phyloP scores from a whole-genome alignment of 2,329 filamentous ascomycete genomes.

The Aspergillus melleus region DNA sequence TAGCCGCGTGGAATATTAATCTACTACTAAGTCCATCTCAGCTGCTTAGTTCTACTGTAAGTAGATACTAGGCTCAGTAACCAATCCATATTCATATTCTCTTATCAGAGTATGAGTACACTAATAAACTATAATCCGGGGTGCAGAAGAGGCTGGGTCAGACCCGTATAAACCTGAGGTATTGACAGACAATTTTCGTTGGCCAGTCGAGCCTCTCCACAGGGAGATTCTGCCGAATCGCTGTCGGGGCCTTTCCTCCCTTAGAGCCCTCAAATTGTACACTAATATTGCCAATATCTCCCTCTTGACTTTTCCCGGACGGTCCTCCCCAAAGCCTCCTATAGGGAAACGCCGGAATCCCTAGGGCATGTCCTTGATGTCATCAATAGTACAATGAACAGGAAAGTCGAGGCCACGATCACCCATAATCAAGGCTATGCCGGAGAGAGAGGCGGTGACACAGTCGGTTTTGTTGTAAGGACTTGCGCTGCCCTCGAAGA shows the following conservation, averaged over 20 bases:
- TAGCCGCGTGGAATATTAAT: background rate
- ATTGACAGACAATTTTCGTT: conserved; percentile 1
- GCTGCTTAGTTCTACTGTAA: background rate
- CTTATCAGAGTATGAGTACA: background rate
- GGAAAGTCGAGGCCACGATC: background rate
- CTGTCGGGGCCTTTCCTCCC: background rate
- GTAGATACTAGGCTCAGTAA: conserved; percentile 1
- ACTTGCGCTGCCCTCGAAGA: background rate
- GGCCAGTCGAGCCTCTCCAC: background rate
- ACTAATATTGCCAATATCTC: background rate
- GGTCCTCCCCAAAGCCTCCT: background rate
- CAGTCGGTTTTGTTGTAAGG: conserved; percentile 3
- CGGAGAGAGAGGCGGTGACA: conserved; percentile 1
- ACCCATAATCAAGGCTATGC: conserved; percentile 1
- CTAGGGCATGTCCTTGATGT: conserved; percentile 4
- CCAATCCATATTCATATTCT: background rate
- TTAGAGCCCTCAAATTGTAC: background rate
- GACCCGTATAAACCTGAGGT: background rate
- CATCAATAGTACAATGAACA: background rate
- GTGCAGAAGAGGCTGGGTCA: background rate
- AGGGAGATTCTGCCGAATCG: background rate
- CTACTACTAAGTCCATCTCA: background rate
- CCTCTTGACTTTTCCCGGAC: background rate
- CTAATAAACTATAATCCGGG: background rate
- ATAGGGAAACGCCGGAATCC: background rate